phyloP scores from a whole-genome alignment of 495 filamentous ascomycete species.

The Coniosporium apollinis region DNA sequence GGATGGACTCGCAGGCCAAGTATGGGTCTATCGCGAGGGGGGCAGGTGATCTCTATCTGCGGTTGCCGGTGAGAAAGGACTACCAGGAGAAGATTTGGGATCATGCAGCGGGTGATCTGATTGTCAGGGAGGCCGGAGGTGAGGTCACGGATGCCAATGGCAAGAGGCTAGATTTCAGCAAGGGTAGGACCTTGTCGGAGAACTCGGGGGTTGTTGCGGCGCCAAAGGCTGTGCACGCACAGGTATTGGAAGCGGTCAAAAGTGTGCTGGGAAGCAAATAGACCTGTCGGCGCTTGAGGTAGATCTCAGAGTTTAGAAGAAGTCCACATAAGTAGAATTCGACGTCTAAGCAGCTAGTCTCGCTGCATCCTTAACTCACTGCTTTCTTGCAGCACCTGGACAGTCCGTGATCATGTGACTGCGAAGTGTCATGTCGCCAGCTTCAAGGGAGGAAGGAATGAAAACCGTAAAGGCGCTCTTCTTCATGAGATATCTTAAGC shows the following conservation, averaged over 20 bases:
- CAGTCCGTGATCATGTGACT: too few species aligned
- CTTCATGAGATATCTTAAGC: too few species aligned
- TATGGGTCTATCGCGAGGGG: constrained; percentile 93
- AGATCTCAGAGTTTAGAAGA: too few species aligned
- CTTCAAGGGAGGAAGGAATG: too few species aligned
- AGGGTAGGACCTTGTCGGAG: constrained; percentile 65
- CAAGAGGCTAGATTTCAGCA: constrained; percentile 63
- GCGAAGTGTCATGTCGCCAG: too few species aligned
- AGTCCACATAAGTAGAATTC: too few species aligned
- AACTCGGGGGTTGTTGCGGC: constrained; percentile 94
- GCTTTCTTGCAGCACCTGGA: not conserved
- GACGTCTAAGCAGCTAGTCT: too few species aligned
- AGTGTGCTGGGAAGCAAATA: constrained; percentile 48
- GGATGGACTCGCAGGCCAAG: constrained; percentile 96
- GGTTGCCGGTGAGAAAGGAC: constrained; percentile 62
- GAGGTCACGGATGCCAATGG: constrained; percentile 76
- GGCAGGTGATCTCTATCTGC: constrained; percentile 84
- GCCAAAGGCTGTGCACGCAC: constrained; percentile 49
- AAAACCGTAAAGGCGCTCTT: too few species aligned
- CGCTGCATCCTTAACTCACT: too few species aligned
- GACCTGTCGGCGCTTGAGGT: constrained; percentile 1
- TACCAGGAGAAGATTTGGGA: constrained; percentile 99
- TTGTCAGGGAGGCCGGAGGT: constrained; percentile 87
- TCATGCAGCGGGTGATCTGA: constrained; percentile 89
- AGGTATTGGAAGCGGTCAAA: constrained; percentile 71